Base-by-base conservation (phyloP, 768 basidiomycete species). In the Amanita phalloides region DNA sequence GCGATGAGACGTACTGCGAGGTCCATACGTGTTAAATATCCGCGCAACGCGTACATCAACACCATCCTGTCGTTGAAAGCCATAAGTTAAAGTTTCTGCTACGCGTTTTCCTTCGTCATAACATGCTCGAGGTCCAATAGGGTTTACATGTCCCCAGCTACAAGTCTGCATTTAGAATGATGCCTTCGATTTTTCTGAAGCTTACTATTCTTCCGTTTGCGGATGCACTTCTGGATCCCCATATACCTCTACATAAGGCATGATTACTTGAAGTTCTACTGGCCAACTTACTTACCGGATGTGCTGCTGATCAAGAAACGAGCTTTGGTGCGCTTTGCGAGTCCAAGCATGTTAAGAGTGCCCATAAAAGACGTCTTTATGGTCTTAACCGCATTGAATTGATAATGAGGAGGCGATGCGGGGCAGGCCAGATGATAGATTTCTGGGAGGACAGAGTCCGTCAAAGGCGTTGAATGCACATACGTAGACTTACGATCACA, bases 51-150 rank as follows among this genome's bases (percentile, higher is more conserved):
- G 85, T 49, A 98, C 90, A 59, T 97, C 90, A 54, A 99, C 94
- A 51, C 84, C 83, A 62, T 98, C 92, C 66, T 96, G 96, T 53
- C 88, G 77, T 57, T 90, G 86, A 75, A 87, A 98, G 37, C 94
- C 94, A 62, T 98, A 99, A 6, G 95, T 94, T 57, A 99, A 69
- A 14, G 95, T 96, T 71, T 99, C 96, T 37, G 96, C 95, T 36
- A 98, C 95, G 60, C 96, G 92, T 72, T 99, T 99, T 45, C 96
- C 96, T 70, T 99, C 96, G 63, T 99, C 96, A 64, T 99, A 99
- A 69, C 96, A 99, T n/a, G 95, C 94, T 55, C 96, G 89, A 54
- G 90, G 90, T 21, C 96, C 96, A 60, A 94, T 96, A 39, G 93
- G 93, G 74, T 99, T 99, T 63, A 99, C 96, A 68, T 98, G 85